These are phyloP conservation scores for Skeletonema potamos DNA, from an alignment of 108 stramenopile species.

Conservation along the genomic window DNA sequence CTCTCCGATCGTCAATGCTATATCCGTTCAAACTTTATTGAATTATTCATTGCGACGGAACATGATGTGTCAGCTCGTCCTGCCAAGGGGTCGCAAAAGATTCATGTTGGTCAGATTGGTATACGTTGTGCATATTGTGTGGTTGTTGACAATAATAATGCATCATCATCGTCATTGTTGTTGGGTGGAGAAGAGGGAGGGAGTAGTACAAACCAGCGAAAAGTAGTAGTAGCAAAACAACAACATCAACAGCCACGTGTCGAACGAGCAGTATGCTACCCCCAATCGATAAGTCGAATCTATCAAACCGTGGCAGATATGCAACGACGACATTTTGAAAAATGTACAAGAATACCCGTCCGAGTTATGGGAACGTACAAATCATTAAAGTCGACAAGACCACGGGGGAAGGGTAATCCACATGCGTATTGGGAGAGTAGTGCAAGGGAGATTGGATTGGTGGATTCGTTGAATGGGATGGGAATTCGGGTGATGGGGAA, in stretches of 20 bases:
- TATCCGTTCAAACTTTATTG: constrained; percentile 80
- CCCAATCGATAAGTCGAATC: constrained; percentile 64
- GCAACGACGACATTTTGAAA: constrained; percentile 90
- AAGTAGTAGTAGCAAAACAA: too few relatives aligned
- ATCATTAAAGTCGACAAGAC: constrained; percentile 78
- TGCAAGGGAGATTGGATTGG: constrained; percentile 75
- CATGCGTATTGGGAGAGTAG: constrained; percentile 85
- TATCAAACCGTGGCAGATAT: constrained; percentile 85
- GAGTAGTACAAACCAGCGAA: too few relatives aligned
- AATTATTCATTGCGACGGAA: constrained; percentile 76
- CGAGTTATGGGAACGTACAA: constrained; percentile 70
- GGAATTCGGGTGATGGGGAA: constrained; percentile 45
- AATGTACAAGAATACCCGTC: constrained; percentile 69
- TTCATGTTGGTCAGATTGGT: constrained; percentile 75
- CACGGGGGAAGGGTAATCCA: constrained; percentile 75
- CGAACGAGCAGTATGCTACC: constrained; percentile 85
- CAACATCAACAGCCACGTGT: constrained; percentile 64
- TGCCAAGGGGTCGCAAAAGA: constrained; percentile 81
- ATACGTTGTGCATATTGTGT: constrained; percentile 82
- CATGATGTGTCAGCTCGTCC: constrained; percentile 77
- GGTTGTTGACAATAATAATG: not conserved
- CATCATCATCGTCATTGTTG: too few relatives aligned
- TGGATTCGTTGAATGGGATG: constrained; percentile 52
- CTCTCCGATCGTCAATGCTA: constrained; percentile 86
- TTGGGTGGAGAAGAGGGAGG: too few relatives aligned